Conservation (phyloP, 371 early-diverging fungal genomes). For the Lichtheimia corymbifera region DNA sequence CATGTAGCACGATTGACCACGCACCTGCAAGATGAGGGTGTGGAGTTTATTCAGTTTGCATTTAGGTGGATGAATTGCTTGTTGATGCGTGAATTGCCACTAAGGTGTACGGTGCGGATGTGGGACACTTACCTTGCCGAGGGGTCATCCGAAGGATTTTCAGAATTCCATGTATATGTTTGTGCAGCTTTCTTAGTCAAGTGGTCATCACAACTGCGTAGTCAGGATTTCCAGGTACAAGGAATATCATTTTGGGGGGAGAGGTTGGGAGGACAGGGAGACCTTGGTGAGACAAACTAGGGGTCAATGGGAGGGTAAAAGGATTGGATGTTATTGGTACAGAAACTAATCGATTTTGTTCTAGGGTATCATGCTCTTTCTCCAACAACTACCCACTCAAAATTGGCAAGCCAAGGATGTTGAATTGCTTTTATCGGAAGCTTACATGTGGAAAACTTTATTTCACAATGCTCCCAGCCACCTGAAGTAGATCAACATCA, state of each 20-base stretch:
- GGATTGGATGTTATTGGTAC: too few species aligned
- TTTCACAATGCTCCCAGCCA: conserved; percentile 89
- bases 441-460: conserved; percentile 93
- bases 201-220: conserved; percentile 84
- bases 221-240: conserved; percentile 84
- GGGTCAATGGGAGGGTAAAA: too few species aligned
- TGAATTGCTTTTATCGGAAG: conserved; percentile 91
- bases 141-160: conserved; percentile 85
- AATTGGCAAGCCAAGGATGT: conserved; percentile 91
- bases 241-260: conserved; percentile 1
- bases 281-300: too few species aligned
- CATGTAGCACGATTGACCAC: conserved; percentile 67
- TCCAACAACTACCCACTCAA: conserved; percentile 89
- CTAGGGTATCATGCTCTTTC: conserved; percentile 87
- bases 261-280: neutral
- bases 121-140: conserved; percentile 98
- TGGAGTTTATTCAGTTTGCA: conserved; percentile 98
- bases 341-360: neutral
- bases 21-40: conserved; percentile 84
- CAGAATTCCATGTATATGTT: conserved; percentile 95
- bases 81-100: conserved; percentile 93
- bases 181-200: conserved; percentile 96
- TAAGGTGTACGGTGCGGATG: conserved; percentile 89
- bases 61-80: conserved; percentile 99
- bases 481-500: conserved; percentile 33